These are phyloP conservation scores for Cercospora zeina DNA, from an alignment of 2,329 filamentous ascomycete species.

Conservation along the genomic window DNA sequence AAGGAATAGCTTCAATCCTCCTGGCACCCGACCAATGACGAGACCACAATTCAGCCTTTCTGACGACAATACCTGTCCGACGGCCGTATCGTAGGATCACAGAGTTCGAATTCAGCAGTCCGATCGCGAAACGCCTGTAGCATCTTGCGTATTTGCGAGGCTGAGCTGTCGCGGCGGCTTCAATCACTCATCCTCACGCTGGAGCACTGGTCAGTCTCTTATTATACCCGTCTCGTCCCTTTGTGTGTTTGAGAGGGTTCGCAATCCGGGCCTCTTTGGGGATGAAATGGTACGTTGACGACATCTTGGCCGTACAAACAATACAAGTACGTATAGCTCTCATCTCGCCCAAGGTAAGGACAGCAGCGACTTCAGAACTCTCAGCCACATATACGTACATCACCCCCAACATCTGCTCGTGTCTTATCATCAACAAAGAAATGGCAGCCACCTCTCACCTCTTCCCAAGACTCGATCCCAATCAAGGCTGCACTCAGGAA, in stretches of 20 bases:
- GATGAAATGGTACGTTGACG: neutral
- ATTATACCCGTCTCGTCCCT: neutral
- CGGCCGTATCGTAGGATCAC: slow-evolving; percentile 6
- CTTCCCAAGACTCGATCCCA: slow-evolving; percentile 30
- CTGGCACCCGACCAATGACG: neutral
- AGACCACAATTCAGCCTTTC: neutral
- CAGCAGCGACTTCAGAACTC: neutral
- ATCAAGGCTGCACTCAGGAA: slow-evolving; percentile 34
- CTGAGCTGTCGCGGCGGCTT: neutral
- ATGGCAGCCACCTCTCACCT: slow-evolving; percentile 23
- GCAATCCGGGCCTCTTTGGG: neutral
- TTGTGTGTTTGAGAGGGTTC: neutral
- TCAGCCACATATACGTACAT: neutral
- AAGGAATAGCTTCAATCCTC: slow-evolving; percentile 4
- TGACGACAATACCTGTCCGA: neutral
- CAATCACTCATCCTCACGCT: neutral
- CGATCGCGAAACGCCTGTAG: neutral
- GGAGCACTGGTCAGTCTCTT: neutral
- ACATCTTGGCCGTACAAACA: no score
- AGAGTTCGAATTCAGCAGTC: neutral
- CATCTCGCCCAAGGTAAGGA: neutral
- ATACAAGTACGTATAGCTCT: neutral
- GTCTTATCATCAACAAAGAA: neutral
- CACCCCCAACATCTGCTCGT: neutral
- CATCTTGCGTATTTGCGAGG: neutral